A percentile compares a stretch with the other conserved stretches of the same genome.
Conservation (phyloP, 2,329 filamentous ascomycete genomes). For the Hypoxylon sp. region DNA sequence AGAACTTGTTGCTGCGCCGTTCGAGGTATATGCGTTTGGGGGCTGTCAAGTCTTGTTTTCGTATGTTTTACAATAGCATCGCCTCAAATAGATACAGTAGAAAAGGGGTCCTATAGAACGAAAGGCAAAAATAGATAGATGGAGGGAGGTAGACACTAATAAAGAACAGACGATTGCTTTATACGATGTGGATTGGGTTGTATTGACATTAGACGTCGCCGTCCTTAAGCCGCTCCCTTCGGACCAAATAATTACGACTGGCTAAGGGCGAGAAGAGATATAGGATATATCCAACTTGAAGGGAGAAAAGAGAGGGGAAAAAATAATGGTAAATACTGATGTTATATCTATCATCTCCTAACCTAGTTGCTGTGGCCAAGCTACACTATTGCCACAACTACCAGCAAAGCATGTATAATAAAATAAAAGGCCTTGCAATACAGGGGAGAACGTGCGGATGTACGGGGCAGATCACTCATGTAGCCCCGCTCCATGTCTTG, state of each 20-base stretch:
- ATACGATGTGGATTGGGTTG: constrained; percentile 40
- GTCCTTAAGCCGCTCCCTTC: constrained; percentile 41
- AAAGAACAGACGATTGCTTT: constrained; percentile 45
- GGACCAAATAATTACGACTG: constrained; percentile 27
- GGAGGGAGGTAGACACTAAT: constrained; percentile 21
- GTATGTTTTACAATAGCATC: constrained; percentile 34
- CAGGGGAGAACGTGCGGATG: constrained; percentile 45
- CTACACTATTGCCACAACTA: constrained; percentile 42
- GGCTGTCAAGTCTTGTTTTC: constrained; percentile 31
- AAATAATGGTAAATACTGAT: constrained; percentile 39
- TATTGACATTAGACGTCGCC: constrained; percentile 38
- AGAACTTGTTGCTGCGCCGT: constrained; percentile 37
- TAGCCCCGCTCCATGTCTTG: constrained; percentile 48
- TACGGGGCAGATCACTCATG: constrained; percentile 50
- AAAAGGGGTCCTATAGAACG: constrained; percentile 25
- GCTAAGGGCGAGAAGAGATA: constrained; percentile 33
- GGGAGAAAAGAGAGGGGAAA: constrained; percentile 38
- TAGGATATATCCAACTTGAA: constrained; percentile 39
- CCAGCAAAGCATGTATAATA: constrained; percentile 44
- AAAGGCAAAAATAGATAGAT: constrained; percentile 35
- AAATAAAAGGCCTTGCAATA: constrained; percentile 46
- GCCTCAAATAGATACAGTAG: constrained; percentile 41
- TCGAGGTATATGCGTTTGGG: constrained; percentile 38
- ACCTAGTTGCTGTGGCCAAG: constrained; percentile 41
- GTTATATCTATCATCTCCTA: constrained; percentile 39